Percentiles rank a stretch among this genome's conserved stretches.
Evolutionary conservation across 371 early-diverging fungal genomes (phyloP).

Genomic region (Apophysomyces variabilis): DNA sequence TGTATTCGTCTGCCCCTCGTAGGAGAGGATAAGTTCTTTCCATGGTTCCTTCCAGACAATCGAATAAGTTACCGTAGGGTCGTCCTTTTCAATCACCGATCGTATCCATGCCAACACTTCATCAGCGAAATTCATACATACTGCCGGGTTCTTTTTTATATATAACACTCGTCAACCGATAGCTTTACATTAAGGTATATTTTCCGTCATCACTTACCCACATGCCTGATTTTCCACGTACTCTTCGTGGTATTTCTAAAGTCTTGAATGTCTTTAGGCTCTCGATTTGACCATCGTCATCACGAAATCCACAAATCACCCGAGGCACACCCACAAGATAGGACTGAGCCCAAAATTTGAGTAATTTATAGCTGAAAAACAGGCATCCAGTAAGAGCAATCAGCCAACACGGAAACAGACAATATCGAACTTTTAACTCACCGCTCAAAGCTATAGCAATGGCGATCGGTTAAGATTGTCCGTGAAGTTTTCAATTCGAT

Average conservation of each 20-base stretch:
- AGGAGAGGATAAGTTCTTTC: constrained; percentile 37
- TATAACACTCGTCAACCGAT: neutral
- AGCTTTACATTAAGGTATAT: neutral
- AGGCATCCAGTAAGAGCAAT: neutral
- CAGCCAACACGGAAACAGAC: too few relatives aligned
- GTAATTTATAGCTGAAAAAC: constrained; percentile 70
- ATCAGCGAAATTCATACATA: constrained; percentile 58
- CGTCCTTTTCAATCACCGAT: constrained; percentile 36
- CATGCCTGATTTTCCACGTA: constrained; percentile 58
- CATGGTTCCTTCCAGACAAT: constrained; percentile 50
- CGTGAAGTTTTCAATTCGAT: constrained; percentile 90
- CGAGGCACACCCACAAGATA: constrained; percentile 87
- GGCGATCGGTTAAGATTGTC: constrained; percentile 56
- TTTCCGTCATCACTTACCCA: constrained; percentile 57
- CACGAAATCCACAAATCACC: constrained; percentile 86
- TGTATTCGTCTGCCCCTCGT: constrained; percentile 31
- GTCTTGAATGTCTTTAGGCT: constrained; percentile 70
- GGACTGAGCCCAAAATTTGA: constrained; percentile 93
- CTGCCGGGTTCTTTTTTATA: constrained; percentile 41
- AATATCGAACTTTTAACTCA: constrained; percentile 22
- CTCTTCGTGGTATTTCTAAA: constrained; percentile 80
- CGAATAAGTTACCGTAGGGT: constrained; percentile 45
- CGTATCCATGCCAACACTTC: constrained; percentile 48
- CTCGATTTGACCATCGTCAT: constrained; percentile 69
- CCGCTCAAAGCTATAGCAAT: constrained; percentile 69